These are phyloP conservation scores for Candida saitoana DNA, from an alignment of 805 yeast species.

Conservation along the genomic window DNA sequence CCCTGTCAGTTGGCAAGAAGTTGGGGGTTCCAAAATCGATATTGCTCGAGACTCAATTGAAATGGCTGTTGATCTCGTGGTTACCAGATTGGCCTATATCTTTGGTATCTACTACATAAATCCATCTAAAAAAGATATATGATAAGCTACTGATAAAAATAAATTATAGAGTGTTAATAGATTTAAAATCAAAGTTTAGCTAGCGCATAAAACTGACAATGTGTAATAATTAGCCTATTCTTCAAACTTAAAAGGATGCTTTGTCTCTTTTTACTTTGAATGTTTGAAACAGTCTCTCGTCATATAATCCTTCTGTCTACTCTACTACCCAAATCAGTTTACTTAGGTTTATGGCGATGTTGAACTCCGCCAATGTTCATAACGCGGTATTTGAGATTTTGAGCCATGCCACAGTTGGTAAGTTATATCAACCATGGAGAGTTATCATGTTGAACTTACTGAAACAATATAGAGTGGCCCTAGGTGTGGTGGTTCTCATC, in stretches of 20 bases:
- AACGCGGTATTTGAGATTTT: no score
- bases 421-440: neutral
- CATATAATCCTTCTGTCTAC: no score
- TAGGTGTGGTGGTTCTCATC: neutral
- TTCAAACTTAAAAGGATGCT: no score
- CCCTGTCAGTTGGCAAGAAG: slow-evolving; percentile 95
- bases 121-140: slow-evolving; percentile 8
- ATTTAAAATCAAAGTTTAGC: no score
- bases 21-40: slow-evolving; percentile 90
- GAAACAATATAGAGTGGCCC: neutral
- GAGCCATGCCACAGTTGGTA: no score
- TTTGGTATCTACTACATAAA: slow-evolving; percentile 67
- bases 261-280: no score
- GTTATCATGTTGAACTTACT: slow-evolving; percentile 5
- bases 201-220: no score
- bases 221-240: no score
- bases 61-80: slow-evolving; percentile 93
- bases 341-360: no score
- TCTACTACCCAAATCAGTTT: no score
- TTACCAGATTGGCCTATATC: slow-evolving; percentile 82
- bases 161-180: neutral
- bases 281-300: no score
- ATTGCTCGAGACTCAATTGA: slow-evolving; percentile 83
- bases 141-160: neutral
- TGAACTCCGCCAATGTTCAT: no score